Conservation (phyloP, 768 basidiomycete species). For the Asterophora lycoperdoides region DNA sequence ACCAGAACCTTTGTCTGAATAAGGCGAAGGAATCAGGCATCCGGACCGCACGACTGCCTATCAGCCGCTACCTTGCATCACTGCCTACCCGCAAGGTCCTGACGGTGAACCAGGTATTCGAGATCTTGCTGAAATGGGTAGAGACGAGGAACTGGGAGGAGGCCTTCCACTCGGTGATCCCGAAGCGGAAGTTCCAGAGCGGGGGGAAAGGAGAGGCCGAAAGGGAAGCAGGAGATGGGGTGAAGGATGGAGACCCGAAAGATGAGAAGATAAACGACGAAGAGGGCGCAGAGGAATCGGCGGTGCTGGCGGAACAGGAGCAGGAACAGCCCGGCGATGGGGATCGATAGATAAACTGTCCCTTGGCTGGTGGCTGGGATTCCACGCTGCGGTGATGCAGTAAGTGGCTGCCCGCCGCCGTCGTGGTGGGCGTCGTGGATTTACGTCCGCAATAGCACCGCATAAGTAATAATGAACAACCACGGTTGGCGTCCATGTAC, state of each 20-base stretch:
- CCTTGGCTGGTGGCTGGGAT: background rate
- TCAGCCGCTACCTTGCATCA: constrained; percentile 83
- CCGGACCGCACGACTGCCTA: constrained; percentile 87
- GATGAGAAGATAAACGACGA: constrained; percentile 8
- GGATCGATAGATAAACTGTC: constrained; percentile 3
- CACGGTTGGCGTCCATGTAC: background rate
- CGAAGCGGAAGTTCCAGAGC: constrained; percentile 79
- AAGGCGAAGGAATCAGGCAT: constrained; percentile 76
- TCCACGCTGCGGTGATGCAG: constrained; percentile 7
- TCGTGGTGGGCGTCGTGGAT: background rate
- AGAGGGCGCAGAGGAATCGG: background rate
- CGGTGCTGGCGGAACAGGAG: background rate
- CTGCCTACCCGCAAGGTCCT: constrained; percentile 91
- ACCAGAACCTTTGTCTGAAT: constrained; percentile 81
- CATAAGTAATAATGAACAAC: background rate
- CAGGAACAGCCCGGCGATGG: constrained; percentile 6
- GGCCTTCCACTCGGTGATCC: constrained; percentile 86
- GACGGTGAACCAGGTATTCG: constrained; percentile 95
- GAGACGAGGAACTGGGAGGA: constrained; percentile 81
- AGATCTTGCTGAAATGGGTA: constrained; percentile 89
- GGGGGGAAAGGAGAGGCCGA: constrained; percentile 29
- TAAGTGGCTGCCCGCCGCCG: constrained; percentile 4
- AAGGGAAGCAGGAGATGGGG: constrained; percentile 6
- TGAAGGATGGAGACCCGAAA: constrained; percentile 13
- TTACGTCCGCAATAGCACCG: constrained; percentile 9